Base-by-base conservation (phyloP, 441 rosid genomes). In the Populus trichocarpa region DNA sequence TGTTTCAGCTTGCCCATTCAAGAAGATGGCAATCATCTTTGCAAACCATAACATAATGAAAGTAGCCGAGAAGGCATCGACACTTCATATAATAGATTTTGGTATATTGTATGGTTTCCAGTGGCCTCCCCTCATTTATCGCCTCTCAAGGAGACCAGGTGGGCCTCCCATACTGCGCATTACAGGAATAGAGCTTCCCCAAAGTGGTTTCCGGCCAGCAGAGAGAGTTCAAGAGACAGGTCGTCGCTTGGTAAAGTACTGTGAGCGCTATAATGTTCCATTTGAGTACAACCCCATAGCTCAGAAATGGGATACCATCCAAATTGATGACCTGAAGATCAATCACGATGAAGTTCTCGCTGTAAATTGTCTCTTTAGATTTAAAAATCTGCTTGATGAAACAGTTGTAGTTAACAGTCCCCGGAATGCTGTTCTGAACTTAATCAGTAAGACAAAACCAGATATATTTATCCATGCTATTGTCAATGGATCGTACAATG, bases 21-120 rank as follows among this genome's bases (percentile, higher is more conserved):
- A 64, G 64, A 82, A 69, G 77, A 57, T 80, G 23, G 36, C 82
- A 16, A 80, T 76, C 14, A 9, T 83, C 75, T 86, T 80, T 79
- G 85, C 88, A 3, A 84, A 84, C 53, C 50, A 71, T 53, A 84
- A 28, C 5, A 81, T 82, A 20, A 20, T 65, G 33, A 75, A 71
- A 30, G 78, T 71, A 40, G 75, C 82, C 20, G 76, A 77, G 80
- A 84, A 81, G 42, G 90, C 86, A 79, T 71, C 78, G 33, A 77
- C 77, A 0, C 80, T 87, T 18, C 90, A 89, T 69, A 80, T 88
- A 28, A 83, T 94, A 63, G 97, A 94, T 79, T 92, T 93, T 69
- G 98, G 97, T 0, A 87, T 94, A 70, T 75, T 80, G 61, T 84
- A 84, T 78, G 93, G 93, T 66, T 87, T 88, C 81, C 91, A 89